Base-by-base conservation (phyloP, 2,329 filamentous ascomycete species). In the Aspergillus viridinutans region DNA sequence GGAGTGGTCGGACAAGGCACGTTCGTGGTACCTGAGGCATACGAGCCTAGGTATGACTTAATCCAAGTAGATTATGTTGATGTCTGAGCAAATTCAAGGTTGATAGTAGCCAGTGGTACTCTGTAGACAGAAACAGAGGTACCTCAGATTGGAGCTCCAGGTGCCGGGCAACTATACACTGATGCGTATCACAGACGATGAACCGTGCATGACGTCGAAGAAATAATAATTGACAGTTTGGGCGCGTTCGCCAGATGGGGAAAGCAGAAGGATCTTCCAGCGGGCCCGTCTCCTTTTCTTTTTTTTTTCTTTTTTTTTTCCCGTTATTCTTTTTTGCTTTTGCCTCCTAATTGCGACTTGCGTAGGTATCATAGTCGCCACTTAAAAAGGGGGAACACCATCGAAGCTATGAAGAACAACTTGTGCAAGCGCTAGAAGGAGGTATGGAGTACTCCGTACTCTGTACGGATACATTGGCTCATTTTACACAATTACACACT, bases 171-270 rank as follows among this genome's bases (percentile, higher is more conserved):
- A 20, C 8, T 17, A 43, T 21, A 43, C 21, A 21, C 40, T 43
- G 40, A 23, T 45, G 20, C 12, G 32, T 14, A 45, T 45, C 42
- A 14, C 42, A 20, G 42, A 45, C 45, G 59, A 64, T 62, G 59
- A 59, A 62, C 60, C 54, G 60, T 60, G 56, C 61, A 65, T 65
- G 63, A 65, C 63, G 60, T 65, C 49, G 59, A 54, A 49, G 54
- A 49, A 48, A 45, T 5, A 25, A 5, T n/a, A n/a, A n/a, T n/a
- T 28, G 42, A 28, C 20, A n/a, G 17, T 49, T 25, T 47, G 42
- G 45, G 32, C 23, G 38, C 26, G n/a, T 23, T 48, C 20, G 52
- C 54, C 25, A 21, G 57, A 55, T 35, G n/a, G 59, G 49, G 32
- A 61, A 45, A 51, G 21, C 28, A 50, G 26, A 35, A 26, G 48